A percentile compares a stretch with the other conserved stretches of the same genome.
These are phyloP conservation scores for Solanum virginianum DNA, from an alignment of 257 asterid species.

Conservation along the genomic window DNA sequence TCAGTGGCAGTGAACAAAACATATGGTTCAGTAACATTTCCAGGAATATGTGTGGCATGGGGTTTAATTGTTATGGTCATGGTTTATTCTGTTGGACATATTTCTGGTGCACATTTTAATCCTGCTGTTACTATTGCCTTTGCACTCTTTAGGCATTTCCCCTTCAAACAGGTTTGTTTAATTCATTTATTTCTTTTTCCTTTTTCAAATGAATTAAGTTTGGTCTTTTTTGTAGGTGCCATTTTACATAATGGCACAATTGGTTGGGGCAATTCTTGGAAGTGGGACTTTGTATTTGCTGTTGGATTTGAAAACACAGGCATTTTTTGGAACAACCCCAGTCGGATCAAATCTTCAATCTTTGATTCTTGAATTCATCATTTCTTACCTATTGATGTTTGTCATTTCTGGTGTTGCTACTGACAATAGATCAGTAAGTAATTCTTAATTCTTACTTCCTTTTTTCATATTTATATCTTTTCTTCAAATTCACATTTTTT, in stretches of 20 bases:
- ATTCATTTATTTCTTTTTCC: neutral
- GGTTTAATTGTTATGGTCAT: slow-evolving; percentile 51
- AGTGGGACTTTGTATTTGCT: slow-evolving; percentile 50
- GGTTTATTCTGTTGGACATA: slow-evolving; percentile 59
- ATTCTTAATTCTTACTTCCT: neutral
- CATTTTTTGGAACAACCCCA: slow-evolving; percentile 40
- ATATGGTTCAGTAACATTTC: slow-evolving; percentile 41
- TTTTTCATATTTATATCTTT: neutral
- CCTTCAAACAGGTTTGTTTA: slow-evolving; percentile 32
- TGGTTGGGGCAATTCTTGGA: slow-evolving; percentile 42
- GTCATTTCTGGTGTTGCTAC: slow-evolving; percentile 73
- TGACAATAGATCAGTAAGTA: slow-evolving; percentile 49
- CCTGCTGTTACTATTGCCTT: slow-evolving; percentile 66
- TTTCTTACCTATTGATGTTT: slow-evolving; percentile 48
- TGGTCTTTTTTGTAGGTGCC: slow-evolving; percentile 26
- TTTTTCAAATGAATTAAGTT: neutral
- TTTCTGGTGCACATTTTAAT: slow-evolving; percentile 64
- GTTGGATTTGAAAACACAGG: slow-evolving; percentile 20
- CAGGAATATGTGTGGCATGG: slow-evolving; percentile 41
- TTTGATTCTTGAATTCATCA: slow-evolving; percentile 37
- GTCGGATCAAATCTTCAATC: slow-evolving; percentile 39
- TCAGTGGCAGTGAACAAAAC: slow-evolving; percentile 48
- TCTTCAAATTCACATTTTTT: neutral
- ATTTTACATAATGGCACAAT: slow-evolving; percentile 39
- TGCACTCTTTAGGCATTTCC: slow-evolving; percentile 46